phyloP scores from a whole-genome alignment of 2,329 filamentous ascomycete genomes.

The Akanthomyces muscarius region DNA sequence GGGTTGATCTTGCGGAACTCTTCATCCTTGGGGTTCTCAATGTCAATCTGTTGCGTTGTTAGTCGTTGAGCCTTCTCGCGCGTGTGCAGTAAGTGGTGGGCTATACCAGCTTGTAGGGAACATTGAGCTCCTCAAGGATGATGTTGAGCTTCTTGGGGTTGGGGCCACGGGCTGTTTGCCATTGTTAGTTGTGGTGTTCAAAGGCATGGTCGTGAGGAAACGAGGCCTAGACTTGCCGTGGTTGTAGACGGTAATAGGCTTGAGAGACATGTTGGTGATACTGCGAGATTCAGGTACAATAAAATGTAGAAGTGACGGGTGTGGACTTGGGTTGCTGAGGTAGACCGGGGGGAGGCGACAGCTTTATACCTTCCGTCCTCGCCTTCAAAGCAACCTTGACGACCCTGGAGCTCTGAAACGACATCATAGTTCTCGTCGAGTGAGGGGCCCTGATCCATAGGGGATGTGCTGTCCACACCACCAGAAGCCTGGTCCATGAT shows the following conservation, averaged over 20 bases:
- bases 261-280: slow-evolving; percentile 14
- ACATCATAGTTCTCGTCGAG: background rate
- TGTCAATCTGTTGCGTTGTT: background rate
- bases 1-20: slow-evolving; percentile 20
- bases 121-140: slow-evolving; percentile 23
- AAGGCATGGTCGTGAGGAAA: background rate
- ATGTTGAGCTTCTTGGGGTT: slow-evolving; percentile 22
- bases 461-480: background rate
- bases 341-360: background rate
- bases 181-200: background rate
- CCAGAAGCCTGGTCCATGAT: background rate
- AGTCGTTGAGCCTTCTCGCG: background rate
- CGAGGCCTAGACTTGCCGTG: slow-evolving; percentile 1
- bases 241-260: slow-evolving; percentile 17
- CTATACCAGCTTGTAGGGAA: slow-evolving; percentile 24
- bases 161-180: slow-evolving; percentile 15
- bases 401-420: background rate
- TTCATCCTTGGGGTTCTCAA: slow-evolving; percentile 6
- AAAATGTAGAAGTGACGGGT: background rate
- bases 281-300: background rate
- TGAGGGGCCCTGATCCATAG: background rate
- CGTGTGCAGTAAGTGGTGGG: background rate
- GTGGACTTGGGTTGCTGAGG: background rate
- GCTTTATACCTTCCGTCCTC: background rate
- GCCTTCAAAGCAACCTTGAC: background rate